Conservation (phyloP, 257 asterid species). For the Forsythia viridissima region DNA sequence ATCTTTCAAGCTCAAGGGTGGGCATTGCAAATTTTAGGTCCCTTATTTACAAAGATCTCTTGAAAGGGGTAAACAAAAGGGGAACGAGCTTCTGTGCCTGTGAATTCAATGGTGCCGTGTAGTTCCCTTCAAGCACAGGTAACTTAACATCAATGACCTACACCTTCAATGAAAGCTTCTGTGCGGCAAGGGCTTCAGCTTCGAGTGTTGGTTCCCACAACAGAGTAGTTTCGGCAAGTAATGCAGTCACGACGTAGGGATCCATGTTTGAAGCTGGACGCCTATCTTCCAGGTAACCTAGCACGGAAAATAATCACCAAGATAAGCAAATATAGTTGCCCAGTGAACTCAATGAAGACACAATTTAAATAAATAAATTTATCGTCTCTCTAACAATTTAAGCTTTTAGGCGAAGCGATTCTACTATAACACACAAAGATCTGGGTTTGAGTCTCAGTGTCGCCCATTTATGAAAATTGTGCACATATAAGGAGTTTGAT, state of each 20-base stretch:
- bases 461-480: not conserved
- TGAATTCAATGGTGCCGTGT: constrained; percentile 16
- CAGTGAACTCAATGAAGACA: not conserved
- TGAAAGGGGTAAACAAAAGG: constrained; percentile 23
- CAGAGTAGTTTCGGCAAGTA: constrained; percentile 88
- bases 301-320: not conserved
- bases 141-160: constrained; percentile 29
- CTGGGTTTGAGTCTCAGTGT: not conserved
- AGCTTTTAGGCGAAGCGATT: not conserved
- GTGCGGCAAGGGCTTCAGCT: constrained; percentile 92
- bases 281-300: constrained; percentile 96
- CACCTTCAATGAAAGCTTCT: constrained; percentile 70
- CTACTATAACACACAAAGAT: not conserved
- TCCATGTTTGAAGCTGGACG: constrained; percentile 99
- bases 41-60: constrained; percentile 43
- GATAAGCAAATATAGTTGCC: not conserved
- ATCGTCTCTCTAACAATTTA: not conserved
- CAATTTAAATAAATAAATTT: not conserved
- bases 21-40: constrained; percentile 30
- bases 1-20: constrained; percentile 29
- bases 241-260: constrained; percentile 79
- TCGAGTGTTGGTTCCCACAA: constrained; percentile 93
- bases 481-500: no score
- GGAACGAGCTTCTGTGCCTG: constrained; percentile 30
- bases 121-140: constrained; percentile 1